Conservation (phyloP, 2,329 filamentous ascomycete genomes). For the Orbilia blumenaviensis region DNA sequence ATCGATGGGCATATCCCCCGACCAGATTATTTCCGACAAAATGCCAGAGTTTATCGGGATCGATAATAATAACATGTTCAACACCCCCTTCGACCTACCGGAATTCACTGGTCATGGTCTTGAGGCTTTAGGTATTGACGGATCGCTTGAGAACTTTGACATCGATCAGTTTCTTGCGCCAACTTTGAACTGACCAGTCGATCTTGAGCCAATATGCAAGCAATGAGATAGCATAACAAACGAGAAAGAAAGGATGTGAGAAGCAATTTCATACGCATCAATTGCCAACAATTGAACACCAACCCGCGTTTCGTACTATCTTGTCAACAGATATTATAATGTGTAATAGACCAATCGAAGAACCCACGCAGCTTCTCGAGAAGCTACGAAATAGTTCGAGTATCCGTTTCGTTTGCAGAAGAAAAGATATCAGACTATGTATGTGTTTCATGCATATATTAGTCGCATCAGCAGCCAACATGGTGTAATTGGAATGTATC, state of each 20-base stretch:
- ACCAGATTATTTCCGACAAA: constrained; percentile 27
- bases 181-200: constrained; percentile 16
- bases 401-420: constrained; percentile 3
- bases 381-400: constrained; percentile 22
- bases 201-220: background rate
- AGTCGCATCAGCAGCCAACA: constrained; percentile 22
- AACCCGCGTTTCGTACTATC: constrained; percentile 2
- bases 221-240: background rate
- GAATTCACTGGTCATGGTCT: constrained; percentile 19
- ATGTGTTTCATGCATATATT: constrained; percentile 7
- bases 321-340: constrained; percentile 8
- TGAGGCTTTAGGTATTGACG: constrained; percentile 8
- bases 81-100: constrained; percentile 3
- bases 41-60: constrained; percentile 37
- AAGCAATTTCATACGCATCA: background rate
- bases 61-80: background rate
- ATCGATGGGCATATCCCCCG: constrained; percentile 21
- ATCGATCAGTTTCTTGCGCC: constrained; percentile 39
- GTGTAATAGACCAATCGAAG: constrained; percentile 41
- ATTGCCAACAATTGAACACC: constrained; percentile 5
- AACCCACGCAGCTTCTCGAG: constrained; percentile 16
- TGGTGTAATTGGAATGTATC: constrained; percentile 31
- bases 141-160: constrained; percentile 31
- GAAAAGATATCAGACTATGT: constrained; percentile 1
- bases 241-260: background rate